phyloP scores from a whole-genome alignment of 352 stramenopile genomes.

The Phytophthora vignae region DNA sequence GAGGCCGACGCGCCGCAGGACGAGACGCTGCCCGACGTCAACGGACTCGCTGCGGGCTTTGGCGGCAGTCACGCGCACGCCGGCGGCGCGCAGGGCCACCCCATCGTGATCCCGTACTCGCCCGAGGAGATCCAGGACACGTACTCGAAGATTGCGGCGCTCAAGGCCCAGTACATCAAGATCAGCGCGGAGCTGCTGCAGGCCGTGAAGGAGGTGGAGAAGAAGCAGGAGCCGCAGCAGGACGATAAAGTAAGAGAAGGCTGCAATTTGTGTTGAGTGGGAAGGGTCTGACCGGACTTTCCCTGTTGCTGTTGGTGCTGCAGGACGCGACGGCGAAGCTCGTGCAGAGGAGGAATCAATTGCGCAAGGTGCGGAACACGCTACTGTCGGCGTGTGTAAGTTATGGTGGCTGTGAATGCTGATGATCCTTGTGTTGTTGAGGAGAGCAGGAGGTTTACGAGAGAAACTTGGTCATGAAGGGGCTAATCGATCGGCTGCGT shows the following conservation, averaged over 20 bases:
- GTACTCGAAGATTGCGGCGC: slow-evolving; percentile 81
- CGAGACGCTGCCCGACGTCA: slow-evolving; percentile 53
- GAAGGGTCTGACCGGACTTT: not conserved
- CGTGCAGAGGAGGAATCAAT: slow-evolving; percentile 67
- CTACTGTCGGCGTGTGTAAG: not conserved
- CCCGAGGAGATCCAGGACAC: slow-evolving; percentile 89
- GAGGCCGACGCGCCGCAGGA: slow-evolving; percentile 53
- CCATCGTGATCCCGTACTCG: slow-evolving; percentile 71
- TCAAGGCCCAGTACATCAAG: slow-evolving; percentile 86
- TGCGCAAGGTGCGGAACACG: slow-evolving; percentile 58
- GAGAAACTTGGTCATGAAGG: slow-evolving; percentile 88
- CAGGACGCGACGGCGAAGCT: slow-evolving; percentile 65
- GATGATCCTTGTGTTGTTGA: not conserved
- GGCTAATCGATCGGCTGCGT: slow-evolving; percentile 80
- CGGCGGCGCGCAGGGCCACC: slow-evolving; percentile 36
- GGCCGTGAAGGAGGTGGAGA: slow-evolving; percentile 61
- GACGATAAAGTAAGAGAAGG: slow-evolving; percentile 32
- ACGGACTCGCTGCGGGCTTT: slow-evolving; percentile 48
- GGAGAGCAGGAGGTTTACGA: slow-evolving; percentile 77
- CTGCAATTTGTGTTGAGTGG: not conserved
- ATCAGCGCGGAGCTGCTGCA: slow-evolving; percentile 72
- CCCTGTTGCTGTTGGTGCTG: slow-evolving; percentile 10
- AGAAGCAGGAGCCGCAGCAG: slow-evolving; percentile 24
- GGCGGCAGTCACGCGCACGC: slow-evolving; percentile 38
- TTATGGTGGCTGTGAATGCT: not conserved